Conservation (phyloP, 192 early-diverging fungal genomes). For the Gamsiella multidivaricata region DNA sequence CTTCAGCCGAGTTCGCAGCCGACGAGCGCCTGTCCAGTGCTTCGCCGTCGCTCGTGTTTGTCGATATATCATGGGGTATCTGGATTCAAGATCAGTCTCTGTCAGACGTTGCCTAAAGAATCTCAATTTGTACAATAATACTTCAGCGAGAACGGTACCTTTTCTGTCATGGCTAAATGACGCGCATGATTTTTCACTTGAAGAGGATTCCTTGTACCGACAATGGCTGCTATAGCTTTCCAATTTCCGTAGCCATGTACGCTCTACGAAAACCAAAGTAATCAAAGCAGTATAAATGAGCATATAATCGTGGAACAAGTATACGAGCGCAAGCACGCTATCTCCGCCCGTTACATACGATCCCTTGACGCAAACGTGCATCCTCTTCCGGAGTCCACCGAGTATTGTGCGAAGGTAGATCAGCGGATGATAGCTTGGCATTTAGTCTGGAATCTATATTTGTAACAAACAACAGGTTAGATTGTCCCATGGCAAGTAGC, state of each 20-base stretch:
- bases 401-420: conserved; percentile 63
- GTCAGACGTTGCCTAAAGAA: background rate
- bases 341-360: conserved; percentile 54
- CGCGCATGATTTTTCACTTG: conserved; percentile 75
- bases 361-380: conserved; percentile 61
- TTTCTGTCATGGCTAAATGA: conserved; percentile 60
- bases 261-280: conserved; percentile 41
- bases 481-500: too few species aligned
- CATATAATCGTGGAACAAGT: background rate
- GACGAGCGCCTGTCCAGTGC: conserved; percentile 39
- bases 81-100: background rate
- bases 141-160: conserved; percentile 14
- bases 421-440: conserved; percentile 54
- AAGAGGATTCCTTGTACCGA: conserved; percentile 64
- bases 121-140: background rate
- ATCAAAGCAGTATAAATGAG: background rate
- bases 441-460: conserved; percentile 34
- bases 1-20: conserved; percentile 41
- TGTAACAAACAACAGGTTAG: too few species aligned
- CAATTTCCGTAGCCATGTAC: conserved; percentile 67
- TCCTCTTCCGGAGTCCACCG: conserved; percentile 72
- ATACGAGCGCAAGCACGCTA: too few species aligned
- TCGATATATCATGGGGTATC: conserved; percentile 42
- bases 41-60: conserved; percentile 53
- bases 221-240: conserved; percentile 61